A percentile compares a stretch with the other conserved stretches of the same genome.
Conservation (phyloP, 2,329 filamentous ascomycete genomes). For the Nemania serpens region DNA sequence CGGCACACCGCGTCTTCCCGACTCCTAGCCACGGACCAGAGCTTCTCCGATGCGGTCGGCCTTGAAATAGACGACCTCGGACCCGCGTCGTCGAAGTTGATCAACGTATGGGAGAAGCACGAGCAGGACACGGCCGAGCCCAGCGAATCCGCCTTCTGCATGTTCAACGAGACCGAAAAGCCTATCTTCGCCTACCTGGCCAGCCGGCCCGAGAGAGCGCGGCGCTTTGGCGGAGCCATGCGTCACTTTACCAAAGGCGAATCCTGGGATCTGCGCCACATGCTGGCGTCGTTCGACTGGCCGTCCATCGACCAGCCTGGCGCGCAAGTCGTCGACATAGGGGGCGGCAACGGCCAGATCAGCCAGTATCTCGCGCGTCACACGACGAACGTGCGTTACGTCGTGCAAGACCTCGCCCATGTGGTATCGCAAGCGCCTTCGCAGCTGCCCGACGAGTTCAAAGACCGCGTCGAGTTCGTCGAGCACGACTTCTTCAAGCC, state of each 20-base stretch:
- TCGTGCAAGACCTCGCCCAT: slow-evolving; percentile 22
- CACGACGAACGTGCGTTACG: slow-evolving; percentile 14
- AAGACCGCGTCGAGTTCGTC: slow-evolving; percentile 22
- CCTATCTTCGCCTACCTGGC: slow-evolving; percentile 15
- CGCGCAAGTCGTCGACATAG: slow-evolving; percentile 21
- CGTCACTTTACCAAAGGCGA: slow-evolving; percentile 13
- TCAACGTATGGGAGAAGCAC: slow-evolving; percentile 21
- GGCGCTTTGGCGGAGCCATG: slow-evolving; percentile 24
- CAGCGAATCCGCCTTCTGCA: slow-evolving; percentile 16
- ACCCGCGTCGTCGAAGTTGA: slow-evolving; percentile 19
- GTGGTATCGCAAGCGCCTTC: slow-evolving; percentile 18
- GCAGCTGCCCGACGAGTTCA: slow-evolving; percentile 13
- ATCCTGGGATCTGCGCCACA: slow-evolving; percentile 26
- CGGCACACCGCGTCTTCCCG: slow-evolving; percentile 23
- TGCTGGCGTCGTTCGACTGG: slow-evolving; percentile 22
- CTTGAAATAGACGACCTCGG: slow-evolving; percentile 25
- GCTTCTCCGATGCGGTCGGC: slow-evolving; percentile 19
- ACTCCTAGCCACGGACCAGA: slow-evolving; percentile 15
- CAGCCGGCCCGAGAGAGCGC: slow-evolving; percentile 16
- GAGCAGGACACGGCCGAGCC: slow-evolving; percentile 12
- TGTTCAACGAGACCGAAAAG: slow-evolving; percentile 20
- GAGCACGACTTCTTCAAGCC: slow-evolving; percentile 22
- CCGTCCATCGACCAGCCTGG: slow-evolving; percentile 18
- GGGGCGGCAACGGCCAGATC: slow-evolving; percentile 21
- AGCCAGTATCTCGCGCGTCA: slow-evolving; percentile 19